Evolutionary conservation across 2,329 filamentous ascomycete species (phyloP), one percentile per base, ranked within the genome.

Genomic region (Cadophora gregata): DNA sequence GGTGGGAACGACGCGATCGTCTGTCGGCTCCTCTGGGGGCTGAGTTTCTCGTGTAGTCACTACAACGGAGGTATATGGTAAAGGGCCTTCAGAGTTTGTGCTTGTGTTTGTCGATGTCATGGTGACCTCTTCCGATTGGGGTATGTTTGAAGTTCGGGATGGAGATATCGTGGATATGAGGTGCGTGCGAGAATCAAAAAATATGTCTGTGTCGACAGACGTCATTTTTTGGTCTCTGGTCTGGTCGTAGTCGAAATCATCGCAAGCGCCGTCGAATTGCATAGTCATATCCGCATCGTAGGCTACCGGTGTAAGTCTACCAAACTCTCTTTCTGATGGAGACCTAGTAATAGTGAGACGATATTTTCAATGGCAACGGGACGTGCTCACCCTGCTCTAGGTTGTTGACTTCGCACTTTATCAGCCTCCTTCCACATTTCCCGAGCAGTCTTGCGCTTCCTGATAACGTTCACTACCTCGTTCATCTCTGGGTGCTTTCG

Each of bases 1-100:
- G 59, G 83, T 84, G 25, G 88, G 77, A 42, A 90, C 85, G 67
- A 89, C 86, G 36, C 79, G 82, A 72, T 89, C 87, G 8, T 53
- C 9, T 24, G n/a, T n/a, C n/a, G n/a, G n/a, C n/a, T n/a, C n/a
- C n/a, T n/a, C n/a, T n/a, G n/a, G n/a, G n/a, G n/a, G n/a, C n/a
- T n/a, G n/a, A n/a, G n/a, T n/a, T n/a, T n/a, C n/a, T 58, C 53
- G 53, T n/a, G 53, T 12, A 24, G 31, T 16, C 31, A 33, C 31
- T 33, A 6, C 31, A 33, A 10, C 9, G 29, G 29, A 33, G 16
- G 25, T 19, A 5, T 6, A n/a, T 10, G 51, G 51, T 3, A 10
- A 33, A 33, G 51, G 38, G 19, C 21, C 27, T 24, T n/a, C 29
- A 16, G 51, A 31, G 29, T 21, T 25, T 25, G 53, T 9, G n/a